Conservation (phyloP, 108 stramenopile species). For the Pseudonitzschia delicatissima region DNA sequence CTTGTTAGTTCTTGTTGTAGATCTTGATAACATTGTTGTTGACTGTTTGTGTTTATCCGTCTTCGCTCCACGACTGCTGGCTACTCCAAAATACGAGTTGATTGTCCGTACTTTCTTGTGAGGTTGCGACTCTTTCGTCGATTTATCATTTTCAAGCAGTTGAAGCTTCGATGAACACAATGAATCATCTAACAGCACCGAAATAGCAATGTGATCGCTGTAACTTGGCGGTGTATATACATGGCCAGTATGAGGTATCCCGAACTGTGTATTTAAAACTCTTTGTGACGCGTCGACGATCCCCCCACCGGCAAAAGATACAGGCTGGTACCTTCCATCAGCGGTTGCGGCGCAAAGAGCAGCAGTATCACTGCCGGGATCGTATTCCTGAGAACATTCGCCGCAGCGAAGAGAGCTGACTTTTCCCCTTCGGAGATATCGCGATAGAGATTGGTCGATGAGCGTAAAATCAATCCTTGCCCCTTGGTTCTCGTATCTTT, state of each 20-base stretch:
- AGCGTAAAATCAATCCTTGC: conserved; percentile 86
- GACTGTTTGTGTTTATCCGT: background rate
- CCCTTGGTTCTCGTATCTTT: conserved; percentile 83
- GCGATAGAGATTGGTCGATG: conserved; percentile 57
- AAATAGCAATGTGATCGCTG: conserved; percentile 88
- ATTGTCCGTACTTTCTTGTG: conserved; percentile 84
- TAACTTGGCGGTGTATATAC: conserved; percentile 89
- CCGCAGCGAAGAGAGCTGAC: conserved; percentile 58
- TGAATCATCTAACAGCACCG: conserved; percentile 56
- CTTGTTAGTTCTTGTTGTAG: background rate
- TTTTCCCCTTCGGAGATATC: conserved; percentile 35
- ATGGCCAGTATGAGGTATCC: conserved; percentile 77
- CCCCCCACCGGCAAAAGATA: conserved; percentile 83
- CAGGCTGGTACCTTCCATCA: conserved; percentile 62
- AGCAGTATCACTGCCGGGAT: conserved; percentile 68
- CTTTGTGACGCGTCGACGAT: conserved; percentile 59
- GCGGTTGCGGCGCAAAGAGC: conserved; percentile 80
- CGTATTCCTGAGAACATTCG: conserved; percentile 39
- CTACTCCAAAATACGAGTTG: conserved; percentile 60
- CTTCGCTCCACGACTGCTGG: background rate
- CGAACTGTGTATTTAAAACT: conserved; percentile 71
- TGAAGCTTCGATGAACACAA: conserved; percentile 5
- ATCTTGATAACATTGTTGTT: background rate
- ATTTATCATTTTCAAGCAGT: conserved; percentile 37
- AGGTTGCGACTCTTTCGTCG: conserved; percentile 79